Evolutionary conservation across 2,329 filamentous ascomycete genomes (phyloP).

Genomic region (Aureobasidium leucospermi): DNA sequence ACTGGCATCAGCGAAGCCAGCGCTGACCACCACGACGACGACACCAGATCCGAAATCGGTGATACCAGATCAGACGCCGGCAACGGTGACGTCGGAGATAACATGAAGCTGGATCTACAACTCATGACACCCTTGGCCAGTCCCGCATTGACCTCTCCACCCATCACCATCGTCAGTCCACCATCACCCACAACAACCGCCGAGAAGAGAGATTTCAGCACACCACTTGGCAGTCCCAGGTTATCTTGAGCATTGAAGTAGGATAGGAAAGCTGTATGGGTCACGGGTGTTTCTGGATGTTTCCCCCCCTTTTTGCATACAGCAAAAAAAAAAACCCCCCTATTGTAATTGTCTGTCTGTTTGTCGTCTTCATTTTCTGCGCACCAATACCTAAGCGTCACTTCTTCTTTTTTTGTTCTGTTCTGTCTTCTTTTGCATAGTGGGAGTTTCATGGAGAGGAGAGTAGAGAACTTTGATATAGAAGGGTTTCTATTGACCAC

Average conservation of each 20-base stretch:
- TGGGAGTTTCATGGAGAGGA: too few species aligned
- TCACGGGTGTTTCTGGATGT: background rate
- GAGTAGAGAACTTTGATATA: too few species aligned
- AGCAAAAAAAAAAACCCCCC: background rate
- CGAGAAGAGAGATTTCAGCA: background rate
- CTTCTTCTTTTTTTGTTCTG: background rate
- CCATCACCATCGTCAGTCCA: constrained; percentile 24
- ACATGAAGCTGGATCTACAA: constrained; percentile 11
- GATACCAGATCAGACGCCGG: constrained; percentile 13
- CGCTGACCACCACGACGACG: constrained; percentile 17
- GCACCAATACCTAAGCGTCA: background rate
- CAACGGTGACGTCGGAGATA: background rate
- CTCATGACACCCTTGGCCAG: constrained; percentile 17
- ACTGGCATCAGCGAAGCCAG: constrained; percentile 29
- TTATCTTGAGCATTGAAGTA: background rate
- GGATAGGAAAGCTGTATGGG: background rate
- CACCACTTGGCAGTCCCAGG: background rate
- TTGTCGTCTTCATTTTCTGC: background rate
- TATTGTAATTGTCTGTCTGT: background rate
- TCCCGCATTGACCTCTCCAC: constrained; percentile 16
- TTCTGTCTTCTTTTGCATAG: too few species aligned
- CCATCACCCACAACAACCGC: constrained; percentile 21
- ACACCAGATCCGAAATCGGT: constrained; percentile 20
- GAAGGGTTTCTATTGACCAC: too few species aligned
- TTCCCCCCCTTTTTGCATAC: background rate